Percentiles rank a stretch among this genome's conserved stretches.
These are phyloP conservation scores for Sporisorium iseilematis-ciliati DNA, from an alignment of 1,284 basidiomycete genomes.

Conservation along the genomic window DNA sequence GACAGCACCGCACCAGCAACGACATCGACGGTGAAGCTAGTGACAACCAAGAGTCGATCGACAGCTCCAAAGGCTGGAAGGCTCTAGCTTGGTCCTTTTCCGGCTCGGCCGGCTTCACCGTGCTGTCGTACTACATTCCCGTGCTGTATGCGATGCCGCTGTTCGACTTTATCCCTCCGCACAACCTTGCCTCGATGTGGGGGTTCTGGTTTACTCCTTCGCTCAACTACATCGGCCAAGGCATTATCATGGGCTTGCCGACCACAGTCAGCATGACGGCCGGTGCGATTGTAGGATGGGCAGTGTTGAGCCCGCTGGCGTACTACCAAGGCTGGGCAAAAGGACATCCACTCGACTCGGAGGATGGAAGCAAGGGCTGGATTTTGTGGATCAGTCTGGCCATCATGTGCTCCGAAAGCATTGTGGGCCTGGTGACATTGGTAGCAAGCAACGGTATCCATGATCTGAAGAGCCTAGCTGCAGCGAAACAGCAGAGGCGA, in stretches of 20 bases:
- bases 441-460: conserved; percentile 36
- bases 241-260: conserved; percentile 97
- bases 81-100: conserved; percentile 65
- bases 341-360: conserved; percentile 48
- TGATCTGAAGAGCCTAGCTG: conserved; percentile 31
- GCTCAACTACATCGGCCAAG: conserved; percentile 75
- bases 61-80: conserved; percentile 40
- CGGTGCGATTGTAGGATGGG: conserved; percentile 98
- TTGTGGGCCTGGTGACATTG: conserved; percentile 73
- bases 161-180: conserved; percentile 79
- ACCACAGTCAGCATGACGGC: conserved; percentile 92
- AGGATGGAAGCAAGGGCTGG: conserved; percentile 59
- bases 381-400: conserved; percentile 89
- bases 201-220: conserved; percentile 95
- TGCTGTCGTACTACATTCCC: conserved; percentile 83
- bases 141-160: conserved; percentile 89
- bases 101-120: conserved; percentile 47
- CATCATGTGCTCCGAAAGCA: conserved; percentile 89
- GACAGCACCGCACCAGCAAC: background rate
- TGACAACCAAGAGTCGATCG: conserved; percentile 7
- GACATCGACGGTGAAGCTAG: conserved; percentile 2
- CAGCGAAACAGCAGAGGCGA: conserved; percentile 19
- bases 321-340: conserved; percentile 73
- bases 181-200: conserved; percentile 83
- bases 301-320: conserved; percentile 85